These are phyloP conservation scores for Diaporthe caulivora DNA, from an alignment of 2,329 filamentous ascomycete genomes.

Conservation along the genomic window DNA sequence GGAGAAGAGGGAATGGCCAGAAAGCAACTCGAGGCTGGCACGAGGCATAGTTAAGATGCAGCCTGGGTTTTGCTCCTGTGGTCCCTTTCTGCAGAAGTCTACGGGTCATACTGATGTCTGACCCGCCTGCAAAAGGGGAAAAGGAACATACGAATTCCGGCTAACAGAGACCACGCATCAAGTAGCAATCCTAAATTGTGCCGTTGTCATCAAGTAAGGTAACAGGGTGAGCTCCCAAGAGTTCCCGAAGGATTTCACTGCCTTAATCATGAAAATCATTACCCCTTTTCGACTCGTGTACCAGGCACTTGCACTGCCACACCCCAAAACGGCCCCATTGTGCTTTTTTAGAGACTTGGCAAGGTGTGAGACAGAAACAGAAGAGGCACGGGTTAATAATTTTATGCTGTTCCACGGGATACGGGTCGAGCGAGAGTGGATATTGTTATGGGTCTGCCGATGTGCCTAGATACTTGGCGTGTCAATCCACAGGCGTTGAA, in stretches of 20 bases:
- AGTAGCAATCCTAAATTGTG: neutral
- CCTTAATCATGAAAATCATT: neutral
- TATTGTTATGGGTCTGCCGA: constrained; percentile 7
- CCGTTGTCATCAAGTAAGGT: neutral
- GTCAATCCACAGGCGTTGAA: neutral
- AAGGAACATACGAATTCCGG: neutral
- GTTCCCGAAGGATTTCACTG: neutral
- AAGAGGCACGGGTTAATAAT: constrained; percentile 18
- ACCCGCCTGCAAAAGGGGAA: neutral
- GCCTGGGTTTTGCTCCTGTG: neutral
- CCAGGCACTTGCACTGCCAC: constrained; percentile 19
- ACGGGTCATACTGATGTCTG: neutral
- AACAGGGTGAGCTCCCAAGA: neutral
- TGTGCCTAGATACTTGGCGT: constrained; percentile 21
- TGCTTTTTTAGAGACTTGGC: constrained; percentile 9
- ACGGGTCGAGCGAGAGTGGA: constrained; percentile 9
- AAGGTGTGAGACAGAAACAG: constrained; percentile 9
- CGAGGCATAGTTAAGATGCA: neutral
- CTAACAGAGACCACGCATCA: neutral
- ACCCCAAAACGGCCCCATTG: neutral
- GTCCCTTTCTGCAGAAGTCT: neutral
- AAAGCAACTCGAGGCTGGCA: neutral
- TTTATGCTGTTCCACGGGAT: constrained; percentile 8
- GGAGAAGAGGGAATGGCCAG: neutral
- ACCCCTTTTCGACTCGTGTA: neutral